Conservation (phyloP, 139 green algal species). For the Volvox africanus region DNA sequence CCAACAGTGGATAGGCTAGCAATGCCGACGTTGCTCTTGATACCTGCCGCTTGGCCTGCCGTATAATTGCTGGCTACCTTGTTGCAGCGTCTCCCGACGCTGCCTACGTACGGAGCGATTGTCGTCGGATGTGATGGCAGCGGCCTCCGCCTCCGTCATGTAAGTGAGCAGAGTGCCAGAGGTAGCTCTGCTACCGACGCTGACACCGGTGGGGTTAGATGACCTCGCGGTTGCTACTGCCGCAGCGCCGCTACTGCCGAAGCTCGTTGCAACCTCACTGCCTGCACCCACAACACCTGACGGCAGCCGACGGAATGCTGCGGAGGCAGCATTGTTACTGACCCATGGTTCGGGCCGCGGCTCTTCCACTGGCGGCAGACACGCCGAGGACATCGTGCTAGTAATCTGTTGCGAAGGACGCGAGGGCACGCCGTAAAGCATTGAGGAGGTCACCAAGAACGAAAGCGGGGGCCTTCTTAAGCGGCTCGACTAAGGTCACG, state of each 20-base stretch:
- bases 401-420: not conserved
- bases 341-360: not conserved
- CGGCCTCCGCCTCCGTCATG: not conserved
- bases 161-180: not conserved
- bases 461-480: not conserved
- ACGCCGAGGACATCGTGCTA: not conserved
- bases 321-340: not conserved
- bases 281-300: not conserved
- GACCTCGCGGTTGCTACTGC: too few relatives aligned
- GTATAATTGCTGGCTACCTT: not conserved
- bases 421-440: too few relatives aligned
- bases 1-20: too few relatives aligned
- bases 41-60: not conserved
- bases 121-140: not conserved
- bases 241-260: not conserved
- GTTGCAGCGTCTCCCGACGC: too few relatives aligned
- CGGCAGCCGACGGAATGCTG: not conserved
- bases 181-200: not conserved
- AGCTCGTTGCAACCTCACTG: not conserved
- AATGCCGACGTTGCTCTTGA: not conserved
- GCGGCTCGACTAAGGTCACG: not conserved
- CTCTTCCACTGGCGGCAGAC: slow-evolving; percentile 2
- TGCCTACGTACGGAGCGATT: not conserved
- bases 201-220: not conserved
- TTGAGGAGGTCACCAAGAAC: too few relatives aligned